Evolutionary conservation across 2,329 filamentous ascomycete species (phyloP), one percentile per base, ranked within the genome.

Genomic region (Acephala macrosclerotiorum): DNA sequence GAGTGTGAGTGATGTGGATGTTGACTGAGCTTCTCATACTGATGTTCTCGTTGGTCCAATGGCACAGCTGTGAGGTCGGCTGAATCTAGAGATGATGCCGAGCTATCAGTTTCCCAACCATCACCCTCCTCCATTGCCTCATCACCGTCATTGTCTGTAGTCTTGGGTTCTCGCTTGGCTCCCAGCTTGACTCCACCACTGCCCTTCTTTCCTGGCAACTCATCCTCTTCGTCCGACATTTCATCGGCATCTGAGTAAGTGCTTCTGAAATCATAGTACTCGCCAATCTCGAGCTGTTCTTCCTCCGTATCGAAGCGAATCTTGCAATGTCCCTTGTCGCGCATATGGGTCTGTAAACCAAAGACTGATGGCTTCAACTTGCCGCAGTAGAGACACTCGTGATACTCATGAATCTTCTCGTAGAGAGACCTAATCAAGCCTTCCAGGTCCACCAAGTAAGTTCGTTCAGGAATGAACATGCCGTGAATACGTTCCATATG

Each of bases 221-320:
- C 85, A 38, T 83, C 84, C 58, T 85, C 85, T 8, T 81, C 82
- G 3, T 89, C 87, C 6, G 86, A 87, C 1, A 88, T 86, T 8
- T 85, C 83, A 63, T 85, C 92, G 12, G 85, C 88, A 74, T 98
- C 96, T 0, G 94, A 96, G 78, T 99, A 99, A 1, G 96, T 97
- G 80, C 92, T 92, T 70, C 92, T 87, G 85, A 99, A 99, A 77
- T 99, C 96, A 79, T 99, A 99, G 79, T 93, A 97, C 70, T 98
- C 93, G 64, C 96, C 96, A 75, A 99, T 93, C 63, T 96, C 93
- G 35, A 98, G 86, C 81, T 97, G 93, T 75, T 98, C 94, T 40
- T 91, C 90, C 76, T 97, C 93, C 0, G 89, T 91, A 60, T 90
- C 89, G 78, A 95, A 99, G 0, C 93, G 94, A 72, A 99, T 96